A percentile compares a stretch with the other conserved stretches of the same genome.
Conservation (phyloP, 176 grass and related monocot genomes). For the Lolium rigidum region DNA sequence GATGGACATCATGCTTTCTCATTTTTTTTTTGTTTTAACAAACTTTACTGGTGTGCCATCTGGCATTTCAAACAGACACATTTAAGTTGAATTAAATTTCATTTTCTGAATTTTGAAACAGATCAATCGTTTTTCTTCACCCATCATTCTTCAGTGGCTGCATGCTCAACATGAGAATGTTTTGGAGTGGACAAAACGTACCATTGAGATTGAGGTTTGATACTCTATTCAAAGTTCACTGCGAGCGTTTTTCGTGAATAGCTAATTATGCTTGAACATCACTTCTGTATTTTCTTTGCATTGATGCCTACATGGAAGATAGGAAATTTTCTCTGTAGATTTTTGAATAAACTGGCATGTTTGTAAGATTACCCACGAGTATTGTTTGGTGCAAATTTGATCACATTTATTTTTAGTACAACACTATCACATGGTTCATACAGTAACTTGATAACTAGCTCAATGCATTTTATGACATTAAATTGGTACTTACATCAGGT, state of each 20-base stretch:
- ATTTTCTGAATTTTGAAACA: slow-evolving; percentile 50
- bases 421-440: not conserved
- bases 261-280: slow-evolving; percentile 31
- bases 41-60: not conserved
- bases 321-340: not conserved
- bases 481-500: slow-evolving; percentile 32
- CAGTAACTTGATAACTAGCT: not conserved
- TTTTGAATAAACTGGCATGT: not conserved
- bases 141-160: slow-evolving; percentile 90
- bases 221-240: slow-evolving; percentile 43
- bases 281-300: not conserved
- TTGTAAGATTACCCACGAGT: not conserved
- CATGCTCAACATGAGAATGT: slow-evolving; percentile 88
- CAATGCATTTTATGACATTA: slow-evolving; percentile 24
- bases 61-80: slow-evolving; percentile 19
- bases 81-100: slow-evolving; percentile 18
- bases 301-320: slow-evolving; percentile 17
- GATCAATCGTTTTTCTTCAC: slow-evolving; percentile 62
- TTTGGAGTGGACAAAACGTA: slow-evolving; percentile 88
- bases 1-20: not conserved
- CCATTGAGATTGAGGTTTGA: slow-evolving; percentile 80
- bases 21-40: not conserved
- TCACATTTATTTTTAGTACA: not conserved
- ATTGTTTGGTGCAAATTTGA: slow-evolving; percentile 27
- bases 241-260: not conserved